These are phyloP conservation scores for Claviceps arundinis DNA, from an alignment of 2,329 filamentous ascomycete species.

Conservation along the genomic window DNA sequence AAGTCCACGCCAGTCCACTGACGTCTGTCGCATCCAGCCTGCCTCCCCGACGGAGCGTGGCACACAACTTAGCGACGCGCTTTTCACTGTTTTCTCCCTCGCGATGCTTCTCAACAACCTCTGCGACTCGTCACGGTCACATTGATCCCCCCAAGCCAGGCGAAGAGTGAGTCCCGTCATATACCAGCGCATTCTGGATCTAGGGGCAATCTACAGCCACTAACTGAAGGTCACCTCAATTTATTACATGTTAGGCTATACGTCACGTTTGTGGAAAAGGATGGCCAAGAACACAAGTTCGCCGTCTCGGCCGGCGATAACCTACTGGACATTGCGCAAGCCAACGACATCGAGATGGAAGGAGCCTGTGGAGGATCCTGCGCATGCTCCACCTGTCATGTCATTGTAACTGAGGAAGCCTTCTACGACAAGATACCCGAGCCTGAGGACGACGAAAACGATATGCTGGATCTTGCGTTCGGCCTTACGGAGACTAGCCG, in stretches of 20 bases:
- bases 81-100: constrained; percentile 1
- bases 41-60: neutral
- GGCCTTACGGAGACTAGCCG: constrained; percentile 75
- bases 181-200: neutral
- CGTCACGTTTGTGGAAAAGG: constrained; percentile 90
- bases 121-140: constrained; percentile 57
- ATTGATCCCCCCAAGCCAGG: constrained; percentile 73
- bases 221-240: neutral
- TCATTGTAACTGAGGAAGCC: constrained; percentile 63
- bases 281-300: constrained; percentile 61
- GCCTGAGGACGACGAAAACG: constrained; percentile 70
- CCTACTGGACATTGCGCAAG: constrained; percentile 86
- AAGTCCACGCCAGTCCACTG: constrained; percentile 10
- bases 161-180: constrained; percentile 61
- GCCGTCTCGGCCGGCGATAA: constrained; percentile 81
- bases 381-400: constrained; percentile 86
- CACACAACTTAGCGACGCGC: neutral
- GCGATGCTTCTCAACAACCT: constrained; percentile 53
- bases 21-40: neutral
- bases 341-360: constrained; percentile 95
- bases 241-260: constrained; percentile 48
- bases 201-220: neutral
- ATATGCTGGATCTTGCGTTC: constrained; percentile 85
- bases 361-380: constrained; percentile 91
- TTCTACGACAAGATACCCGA: constrained; percentile 69